A percentile compares a stretch with the other conserved stretches of the same genome.
phyloP scores from a whole-genome alignment of 306 rosid genomes.

The Fagus sylvatica region DNA sequence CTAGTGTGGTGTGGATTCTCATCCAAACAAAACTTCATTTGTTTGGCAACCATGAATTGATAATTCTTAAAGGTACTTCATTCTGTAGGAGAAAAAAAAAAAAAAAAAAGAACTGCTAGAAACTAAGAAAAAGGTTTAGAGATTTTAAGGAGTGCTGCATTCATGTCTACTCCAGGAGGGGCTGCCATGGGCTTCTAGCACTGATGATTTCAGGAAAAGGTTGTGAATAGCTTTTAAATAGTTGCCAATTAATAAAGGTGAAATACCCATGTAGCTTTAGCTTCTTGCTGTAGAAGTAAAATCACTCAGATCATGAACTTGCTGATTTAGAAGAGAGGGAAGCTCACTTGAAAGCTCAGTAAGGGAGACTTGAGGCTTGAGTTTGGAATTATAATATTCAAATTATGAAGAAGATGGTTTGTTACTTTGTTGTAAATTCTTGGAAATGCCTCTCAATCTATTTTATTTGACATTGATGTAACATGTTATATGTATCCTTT shows the following conservation, averaged over 20 bases:
- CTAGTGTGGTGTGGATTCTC: conserved; percentile 42
- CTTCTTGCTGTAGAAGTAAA: conserved; percentile 65
- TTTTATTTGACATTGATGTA: no score
- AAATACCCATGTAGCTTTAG: conserved; percentile 49
- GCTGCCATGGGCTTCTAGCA: conserved; percentile 55
- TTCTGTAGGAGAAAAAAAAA: no score
- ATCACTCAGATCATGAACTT: conserved; percentile 73
- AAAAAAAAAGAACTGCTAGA: conserved; percentile 9
- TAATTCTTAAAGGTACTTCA: conserved; percentile 41
- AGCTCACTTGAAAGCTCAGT: conserved; percentile 89
- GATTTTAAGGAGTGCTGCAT: conserved; percentile 39
- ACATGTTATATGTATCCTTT: no score
- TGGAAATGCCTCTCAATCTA: no score
- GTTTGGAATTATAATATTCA: not conserved
- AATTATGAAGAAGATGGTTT: no score
- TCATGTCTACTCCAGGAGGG: conserved; percentile 62
- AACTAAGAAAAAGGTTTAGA: conserved; percentile 4
- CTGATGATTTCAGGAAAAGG: conserved; percentile 65
- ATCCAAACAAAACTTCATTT: conserved; percentile 37
- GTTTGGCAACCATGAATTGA: conserved; percentile 39
- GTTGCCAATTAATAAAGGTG: conserved; percentile 13
- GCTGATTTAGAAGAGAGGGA: conserved; percentile 83
- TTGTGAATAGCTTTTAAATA: conserved; percentile 15
- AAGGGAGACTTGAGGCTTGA: conserved; percentile 35
- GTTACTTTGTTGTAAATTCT: no score